phyloP scores from a whole-genome alignment of 257 asterid genomes.

The Plantago major region DNA sequence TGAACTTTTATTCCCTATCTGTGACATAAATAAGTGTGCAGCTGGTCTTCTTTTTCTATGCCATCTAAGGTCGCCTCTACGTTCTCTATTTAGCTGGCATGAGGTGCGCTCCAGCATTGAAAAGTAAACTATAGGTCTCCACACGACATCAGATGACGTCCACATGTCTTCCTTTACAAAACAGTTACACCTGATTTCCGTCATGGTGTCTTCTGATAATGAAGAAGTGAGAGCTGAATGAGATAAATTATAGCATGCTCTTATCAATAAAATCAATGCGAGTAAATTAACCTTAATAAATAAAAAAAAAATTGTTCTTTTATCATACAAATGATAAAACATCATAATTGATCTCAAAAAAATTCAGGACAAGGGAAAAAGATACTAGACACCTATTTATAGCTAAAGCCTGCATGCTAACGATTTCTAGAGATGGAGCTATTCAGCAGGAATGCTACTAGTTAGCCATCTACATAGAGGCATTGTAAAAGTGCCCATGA shows the following conservation, averaged over 20 bases:
- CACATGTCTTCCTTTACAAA: constrained; percentile 57
- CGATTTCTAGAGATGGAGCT: not conserved
- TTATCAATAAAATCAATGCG: constrained; percentile 1
- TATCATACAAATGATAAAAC: constrained; percentile 4
- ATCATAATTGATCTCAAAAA: not conserved
- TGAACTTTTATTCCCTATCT: constrained; percentile 33
- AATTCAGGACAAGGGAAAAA: not conserved
- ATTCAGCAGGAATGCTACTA: constrained; percentile 3
- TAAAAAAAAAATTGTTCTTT: no score
- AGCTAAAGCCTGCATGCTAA: not conserved
- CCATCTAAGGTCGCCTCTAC: constrained; percentile 30
- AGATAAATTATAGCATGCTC: constrained; percentile 18
- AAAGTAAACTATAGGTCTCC: constrained; percentile 46
- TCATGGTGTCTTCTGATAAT: constrained; percentile 35
- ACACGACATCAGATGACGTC: constrained; percentile 57
- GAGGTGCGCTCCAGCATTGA: constrained; percentile 39
- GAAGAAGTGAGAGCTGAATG: constrained; percentile 12
- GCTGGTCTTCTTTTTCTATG: constrained; percentile 39
- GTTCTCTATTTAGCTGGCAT: constrained; percentile 38
- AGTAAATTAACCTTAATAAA: no score
- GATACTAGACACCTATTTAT: not conserved
- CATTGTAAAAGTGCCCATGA: not conserved
- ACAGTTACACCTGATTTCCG: constrained; percentile 33
- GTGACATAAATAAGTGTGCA: constrained; percentile 30
- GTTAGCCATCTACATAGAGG: constrained; percentile 2